A percentile compares a stretch with the other conserved stretches of the same genome.
These are phyloP conservation scores for Pseudoperonospora humuli DNA, from an alignment of 352 stramenopile species.

Conservation along the genomic window DNA sequence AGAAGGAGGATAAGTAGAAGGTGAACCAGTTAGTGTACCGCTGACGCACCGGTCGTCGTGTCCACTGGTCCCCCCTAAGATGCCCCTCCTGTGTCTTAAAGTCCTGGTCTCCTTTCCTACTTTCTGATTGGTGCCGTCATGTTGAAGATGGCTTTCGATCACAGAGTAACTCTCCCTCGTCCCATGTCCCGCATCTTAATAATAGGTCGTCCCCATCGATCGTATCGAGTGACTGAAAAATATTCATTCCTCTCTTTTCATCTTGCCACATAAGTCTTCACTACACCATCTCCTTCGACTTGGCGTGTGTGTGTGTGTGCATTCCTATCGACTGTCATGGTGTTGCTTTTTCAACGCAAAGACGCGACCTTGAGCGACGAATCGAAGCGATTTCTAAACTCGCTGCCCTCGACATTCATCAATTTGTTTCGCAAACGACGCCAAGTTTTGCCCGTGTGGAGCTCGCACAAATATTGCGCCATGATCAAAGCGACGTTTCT, in stretches of 20 bases:
- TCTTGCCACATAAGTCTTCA: too few relatives aligned
- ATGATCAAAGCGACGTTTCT: slow-evolving; percentile 86
- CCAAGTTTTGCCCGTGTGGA: slow-evolving; percentile 75
- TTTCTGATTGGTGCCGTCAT: slow-evolving; percentile 9
- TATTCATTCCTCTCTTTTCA: too few relatives aligned
- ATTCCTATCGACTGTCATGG: slow-evolving; percentile 46
- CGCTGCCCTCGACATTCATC: slow-evolving; percentile 74
- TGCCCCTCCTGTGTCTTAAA: too few relatives aligned
- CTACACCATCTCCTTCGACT: too few relatives aligned
- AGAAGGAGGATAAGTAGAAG: slow-evolving; percentile 80
- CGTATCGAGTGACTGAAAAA: too few relatives aligned
- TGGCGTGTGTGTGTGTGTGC: too few relatives aligned
- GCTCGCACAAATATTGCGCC: slow-evolving; percentile 77
- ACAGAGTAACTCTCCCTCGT: slow-evolving; percentile 10
- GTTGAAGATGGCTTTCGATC: slow-evolving; percentile 8
- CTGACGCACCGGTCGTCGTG: slow-evolving; percentile 5
- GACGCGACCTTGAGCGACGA: slow-evolving; percentile 67
- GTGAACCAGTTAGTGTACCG: slow-evolving; percentile 2
- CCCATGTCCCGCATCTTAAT: slow-evolving; percentile 14
- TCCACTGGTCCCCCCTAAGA: slow-evolving; percentile 2
- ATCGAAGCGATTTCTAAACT: slow-evolving; percentile 77
- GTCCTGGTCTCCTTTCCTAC: slow-evolving; percentile 6
- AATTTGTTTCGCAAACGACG: slow-evolving; percentile 81
- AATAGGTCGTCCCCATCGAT: too few relatives aligned
- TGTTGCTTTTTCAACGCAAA: slow-evolving; percentile 74